phyloP scores from a whole-genome alignment of 2,329 filamentous ascomycete genomes.

The Aspergillaceae sp. region DNA sequence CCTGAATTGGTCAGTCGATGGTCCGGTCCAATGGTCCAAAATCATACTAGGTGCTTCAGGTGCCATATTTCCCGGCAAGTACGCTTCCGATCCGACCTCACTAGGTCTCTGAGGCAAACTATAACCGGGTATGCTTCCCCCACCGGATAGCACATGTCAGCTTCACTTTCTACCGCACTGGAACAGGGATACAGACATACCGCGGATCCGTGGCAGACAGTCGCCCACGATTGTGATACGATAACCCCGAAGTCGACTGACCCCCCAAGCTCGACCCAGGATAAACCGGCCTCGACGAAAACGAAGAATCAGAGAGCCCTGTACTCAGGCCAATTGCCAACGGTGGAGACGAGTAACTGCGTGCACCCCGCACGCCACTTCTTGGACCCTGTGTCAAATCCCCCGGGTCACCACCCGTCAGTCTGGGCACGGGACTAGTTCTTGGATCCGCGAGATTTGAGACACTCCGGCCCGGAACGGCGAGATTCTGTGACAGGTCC shows the following conservation, averaged over 20 bases:
- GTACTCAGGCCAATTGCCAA: not conserved
- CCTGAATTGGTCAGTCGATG: conserved; percentile 13
- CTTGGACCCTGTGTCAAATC: not conserved
- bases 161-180: too few species aligned
- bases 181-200: not conserved
- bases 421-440: not conserved
- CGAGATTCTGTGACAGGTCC: not conserved
- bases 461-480: not conserved
- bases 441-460: not conserved
- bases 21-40: not conserved
- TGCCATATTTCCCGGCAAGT: conserved; percentile 21
- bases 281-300: not conserved
- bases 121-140: too few species aligned
- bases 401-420: not conserved
- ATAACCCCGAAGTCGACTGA: not conserved
- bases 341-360: not conserved
- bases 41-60: conserved; percentile 23
- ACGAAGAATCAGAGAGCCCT: not conserved
- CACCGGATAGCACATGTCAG: not conserved
- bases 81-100: conserved; percentile 9
- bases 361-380: not conserved
- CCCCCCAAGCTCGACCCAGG: not conserved
- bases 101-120: too few species aligned
- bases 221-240: not conserved
- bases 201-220: not conserved